phyloP scores from a whole-genome alignment of 2,329 filamentous ascomycete genomes.

The Teratosphaeria nubilosa region DNA sequence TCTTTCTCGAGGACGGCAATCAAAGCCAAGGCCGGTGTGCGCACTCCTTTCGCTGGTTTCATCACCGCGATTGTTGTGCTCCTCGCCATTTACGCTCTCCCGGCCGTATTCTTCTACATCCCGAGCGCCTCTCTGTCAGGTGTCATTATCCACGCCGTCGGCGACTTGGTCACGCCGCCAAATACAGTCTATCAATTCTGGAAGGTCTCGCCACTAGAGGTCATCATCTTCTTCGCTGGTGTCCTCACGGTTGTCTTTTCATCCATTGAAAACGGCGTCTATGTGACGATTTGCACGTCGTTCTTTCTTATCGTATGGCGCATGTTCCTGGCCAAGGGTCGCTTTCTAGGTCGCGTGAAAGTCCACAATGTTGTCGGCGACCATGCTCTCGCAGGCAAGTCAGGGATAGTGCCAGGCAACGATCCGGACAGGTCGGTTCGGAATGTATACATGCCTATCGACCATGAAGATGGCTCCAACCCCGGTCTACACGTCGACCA shows the following conservation, averaged over 20 bases:
- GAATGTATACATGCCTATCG: constrained; percentile 77
- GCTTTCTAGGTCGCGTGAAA: constrained; percentile 72
- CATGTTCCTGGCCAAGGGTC: constrained; percentile 69
- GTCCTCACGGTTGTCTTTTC: constrained; percentile 83
- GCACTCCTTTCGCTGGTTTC: constrained; percentile 80
- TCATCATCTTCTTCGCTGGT: constrained; percentile 85
- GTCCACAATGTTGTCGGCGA: constrained; percentile 78
- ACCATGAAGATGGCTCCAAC: constrained; percentile 84
- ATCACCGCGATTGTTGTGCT: constrained; percentile 80
- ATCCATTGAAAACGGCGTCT: constrained; percentile 85
- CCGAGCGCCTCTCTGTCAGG: constrained; percentile 69
- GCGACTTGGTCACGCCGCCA: constrained; percentile 81
- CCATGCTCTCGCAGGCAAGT: constrained; percentile 52
- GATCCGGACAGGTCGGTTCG: constrained; percentile 46
- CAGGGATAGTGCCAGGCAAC: constrained; percentile 30
- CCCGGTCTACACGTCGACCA: constrained; percentile 67
- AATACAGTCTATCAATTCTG: constrained; percentile 93
- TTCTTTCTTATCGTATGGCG: constrained; percentile 72
- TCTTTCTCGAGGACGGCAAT: constrained; percentile 96
- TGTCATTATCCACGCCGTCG: constrained; percentile 92
- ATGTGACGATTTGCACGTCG: constrained; percentile 70
- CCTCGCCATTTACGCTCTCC: constrained; percentile 78
- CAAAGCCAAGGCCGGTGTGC: constrained; percentile 91
- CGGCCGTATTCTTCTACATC: constrained; percentile 89
- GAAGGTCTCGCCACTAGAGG: constrained; percentile 82